Evolutionary conservation across 2,329 filamentous ascomycete genomes (phyloP).

Genomic region (Fusarium fracticaudum): DNA sequence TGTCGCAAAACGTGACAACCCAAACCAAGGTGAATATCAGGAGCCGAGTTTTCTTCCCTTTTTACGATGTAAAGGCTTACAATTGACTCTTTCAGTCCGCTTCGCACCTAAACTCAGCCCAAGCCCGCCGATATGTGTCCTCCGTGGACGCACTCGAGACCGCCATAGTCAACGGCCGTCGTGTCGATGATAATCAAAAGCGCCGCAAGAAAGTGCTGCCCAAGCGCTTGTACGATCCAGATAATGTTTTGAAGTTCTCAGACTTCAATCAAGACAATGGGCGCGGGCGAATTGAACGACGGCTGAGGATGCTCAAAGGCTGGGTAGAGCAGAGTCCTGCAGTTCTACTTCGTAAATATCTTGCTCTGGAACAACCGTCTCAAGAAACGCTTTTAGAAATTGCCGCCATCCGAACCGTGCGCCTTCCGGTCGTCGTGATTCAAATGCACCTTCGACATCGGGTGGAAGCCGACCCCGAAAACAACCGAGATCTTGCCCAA

Average conservation of each 20-base stretch:
- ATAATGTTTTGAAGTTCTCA: background rate
- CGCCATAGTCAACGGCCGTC: conserved; percentile 6
- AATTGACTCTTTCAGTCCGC: conserved; percentile 14
- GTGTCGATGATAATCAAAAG: background rate
- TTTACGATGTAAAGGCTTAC: conserved; percentile 11
- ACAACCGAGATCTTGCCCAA: conserved; percentile 27
- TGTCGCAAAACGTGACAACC: conserved; percentile 35
- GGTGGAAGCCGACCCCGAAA: conserved; percentile 17
- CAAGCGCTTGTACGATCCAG: background rate
- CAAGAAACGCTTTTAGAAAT: conserved; percentile 21
- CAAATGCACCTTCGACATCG: conserved; percentile 45
- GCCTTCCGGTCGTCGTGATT: conserved; percentile 46
- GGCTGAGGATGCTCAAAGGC: conserved; percentile 30
- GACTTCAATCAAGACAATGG: background rate
- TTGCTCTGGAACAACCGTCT: conserved; percentile 10
- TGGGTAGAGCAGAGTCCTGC: conserved; percentile 40
- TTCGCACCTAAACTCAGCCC: background rate
- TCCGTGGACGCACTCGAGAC: conserved; percentile 14
- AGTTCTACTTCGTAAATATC: conserved; percentile 38
- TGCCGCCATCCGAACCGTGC: conserved; percentile 41
- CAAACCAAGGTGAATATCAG: conserved; percentile 35
- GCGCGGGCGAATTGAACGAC: conserved; percentile 28
- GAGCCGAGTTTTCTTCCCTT: background rate
- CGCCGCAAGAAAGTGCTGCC: background rate
- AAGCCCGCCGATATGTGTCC: conserved; percentile 11